Conservation (phyloP, 1,284 basidiomycete genomes). For the Naganishia sp. region DNA sequence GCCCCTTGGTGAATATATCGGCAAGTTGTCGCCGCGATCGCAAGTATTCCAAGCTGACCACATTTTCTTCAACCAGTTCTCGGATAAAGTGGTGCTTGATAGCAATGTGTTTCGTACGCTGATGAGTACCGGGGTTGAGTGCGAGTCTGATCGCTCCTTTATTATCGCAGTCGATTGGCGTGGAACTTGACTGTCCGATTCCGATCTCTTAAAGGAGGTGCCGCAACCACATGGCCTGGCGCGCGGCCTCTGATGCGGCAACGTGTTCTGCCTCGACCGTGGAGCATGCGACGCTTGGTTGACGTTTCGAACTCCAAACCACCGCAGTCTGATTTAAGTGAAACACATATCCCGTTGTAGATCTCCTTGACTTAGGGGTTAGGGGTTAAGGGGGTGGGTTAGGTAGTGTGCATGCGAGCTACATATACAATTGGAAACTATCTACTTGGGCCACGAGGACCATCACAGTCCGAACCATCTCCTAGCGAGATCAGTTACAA, state of each 20-base stretch:
- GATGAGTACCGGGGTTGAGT: background rate
- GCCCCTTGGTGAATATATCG: conserved; percentile 28
- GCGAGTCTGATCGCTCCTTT: conserved; percentile 30
- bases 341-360: conserved; percentile 54
- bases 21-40: conserved; percentile 23
- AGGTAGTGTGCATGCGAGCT: no score
- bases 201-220: conserved; percentile 40
- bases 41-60: conserved; percentile 1
- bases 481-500: no score
- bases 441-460: no score
- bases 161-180: conserved; percentile 36
- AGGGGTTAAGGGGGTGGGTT: no score
- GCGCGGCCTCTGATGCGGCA: conserved; percentile 56
- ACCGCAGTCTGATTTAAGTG: conserved; percentile 38
- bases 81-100: conserved; percentile 20
- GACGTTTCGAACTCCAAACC: background rate
- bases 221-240: conserved; percentile 54
- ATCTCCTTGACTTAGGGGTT: conserved; percentile 33
- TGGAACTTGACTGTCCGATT: background rate
- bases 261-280: conserved; percentile 55
- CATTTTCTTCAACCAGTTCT: conserved; percentile 9
- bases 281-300: background rate
- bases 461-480: no score
- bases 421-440: no score
- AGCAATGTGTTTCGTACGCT: conserved; percentile 28